Evolutionary conservation across 257 asterid genomes (phyloP).

Genomic region (Gentiana dahurica): DNA sequence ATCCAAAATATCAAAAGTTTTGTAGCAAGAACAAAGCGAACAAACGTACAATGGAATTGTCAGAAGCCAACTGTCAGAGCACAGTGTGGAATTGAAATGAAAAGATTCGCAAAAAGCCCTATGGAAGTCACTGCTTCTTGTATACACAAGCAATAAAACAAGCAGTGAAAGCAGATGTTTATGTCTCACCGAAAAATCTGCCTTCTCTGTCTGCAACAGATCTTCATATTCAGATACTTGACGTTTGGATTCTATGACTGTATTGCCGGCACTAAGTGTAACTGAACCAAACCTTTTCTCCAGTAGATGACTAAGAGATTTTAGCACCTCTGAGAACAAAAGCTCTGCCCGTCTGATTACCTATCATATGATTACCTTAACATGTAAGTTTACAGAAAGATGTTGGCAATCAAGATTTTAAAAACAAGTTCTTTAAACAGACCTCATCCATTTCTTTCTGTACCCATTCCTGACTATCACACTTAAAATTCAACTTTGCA

Average conservation of each 20-base stretch:
- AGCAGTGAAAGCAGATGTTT: background rate
- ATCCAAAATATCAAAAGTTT: background rate
- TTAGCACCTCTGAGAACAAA: constrained; percentile 73
- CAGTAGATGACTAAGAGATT: constrained; percentile 41
- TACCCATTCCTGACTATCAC: constrained; percentile 79
- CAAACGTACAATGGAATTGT: too few relatives aligned
- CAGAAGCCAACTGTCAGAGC: too few relatives aligned
- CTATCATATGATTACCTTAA: constrained; percentile 29
- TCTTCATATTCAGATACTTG: constrained; percentile 52
- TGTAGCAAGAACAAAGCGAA: too few relatives aligned
- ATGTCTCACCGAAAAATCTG: constrained; percentile 60
- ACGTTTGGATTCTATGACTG: constrained; percentile 39
- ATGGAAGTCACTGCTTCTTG: too few relatives aligned
- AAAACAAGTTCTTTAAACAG: constrained; percentile 4
- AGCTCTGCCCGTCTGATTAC: constrained; percentile 69
- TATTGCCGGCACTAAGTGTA: constrained; percentile 17
- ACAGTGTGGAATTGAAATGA: too few relatives aligned
- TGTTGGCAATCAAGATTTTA: constrained; percentile 8
- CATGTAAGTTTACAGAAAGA: constrained; percentile 9
- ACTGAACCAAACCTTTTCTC: constrained; percentile 32
- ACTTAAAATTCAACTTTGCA: constrained; percentile 65
- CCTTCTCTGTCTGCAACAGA: constrained; percentile 70
- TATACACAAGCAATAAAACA: too few relatives aligned
- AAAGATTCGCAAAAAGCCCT: too few relatives aligned
- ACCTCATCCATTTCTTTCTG: constrained; percentile 73